Evolutionary conservation across 495 filamentous ascomycete species (phyloP), one percentile per base, ranked within the genome.

Genomic region (Penicillium angulare): DNA sequence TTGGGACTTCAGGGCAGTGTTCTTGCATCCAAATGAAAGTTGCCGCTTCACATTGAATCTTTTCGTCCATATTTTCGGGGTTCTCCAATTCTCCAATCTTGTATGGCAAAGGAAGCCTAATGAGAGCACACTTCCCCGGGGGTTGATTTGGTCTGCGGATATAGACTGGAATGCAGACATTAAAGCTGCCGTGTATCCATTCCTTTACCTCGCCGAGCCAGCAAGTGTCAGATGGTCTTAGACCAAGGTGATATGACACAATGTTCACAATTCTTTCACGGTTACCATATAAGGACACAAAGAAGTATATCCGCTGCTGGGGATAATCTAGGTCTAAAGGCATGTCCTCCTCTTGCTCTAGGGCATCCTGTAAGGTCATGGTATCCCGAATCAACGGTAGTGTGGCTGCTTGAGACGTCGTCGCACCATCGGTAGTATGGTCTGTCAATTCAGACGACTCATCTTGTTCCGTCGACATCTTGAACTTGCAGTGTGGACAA

Each of bases 121-220:
- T 51, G 2, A 73, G 55, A 6, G 67, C 58, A 15, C 49, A 55
- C 45, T 66, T 44, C 7, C 45, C 58, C 29, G 54, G 36, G 31
- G 34, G 21, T 8, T 38, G 32, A 21, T 59, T 31, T 35, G 12
- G 12, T 35, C 6, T 15, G 13, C n/a, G 6, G 50, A 73, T 43
- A 38, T 57, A 47, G 1, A 49, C 17, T 13, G 66, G 66, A 43
- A 74, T 64, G 59, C 69, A 76, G 10, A 74, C 60, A 55, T 74
- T 74, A 59, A 67, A 76, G 52, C 68, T 72, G 2, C 70, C 71
- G 47, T 47, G 56, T 12, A 69, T 43, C 69, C 71, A 76, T n/a
- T 69, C 52, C 10, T 53, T 43, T 22, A 57, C 39, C 13, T 60
- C 53, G 27, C 50, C 51, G n/a, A 68, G 31, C 8, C 46, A 52